phyloP scores from a whole-genome alignment of 805 yeast genomes.

The Metschnikowia kunwiensis region DNA sequence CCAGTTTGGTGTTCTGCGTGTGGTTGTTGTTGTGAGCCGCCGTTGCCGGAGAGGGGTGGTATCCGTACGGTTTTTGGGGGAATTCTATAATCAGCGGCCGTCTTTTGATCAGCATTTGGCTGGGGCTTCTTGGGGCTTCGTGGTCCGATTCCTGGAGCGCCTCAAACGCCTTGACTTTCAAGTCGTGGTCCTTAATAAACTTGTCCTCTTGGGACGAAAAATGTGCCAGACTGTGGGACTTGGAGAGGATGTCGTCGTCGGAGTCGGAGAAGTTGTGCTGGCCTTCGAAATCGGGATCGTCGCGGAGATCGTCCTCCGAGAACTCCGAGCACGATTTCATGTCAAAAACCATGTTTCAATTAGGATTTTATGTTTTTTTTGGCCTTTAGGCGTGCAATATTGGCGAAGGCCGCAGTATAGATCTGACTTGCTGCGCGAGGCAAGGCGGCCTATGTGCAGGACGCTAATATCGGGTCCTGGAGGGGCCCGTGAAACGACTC shows the following conservation, averaged over 20 bases:
- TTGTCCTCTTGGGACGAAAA: slow-evolving; percentile 65
- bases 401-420: no score
- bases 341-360: background rate
- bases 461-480: no score
- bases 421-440: no score
- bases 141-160: slow-evolving; percentile 29
- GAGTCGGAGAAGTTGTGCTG: slow-evolving; percentile 15
- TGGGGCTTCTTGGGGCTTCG: slow-evolving; percentile 26
- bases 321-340: background rate
- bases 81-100: slow-evolving; percentile 40
- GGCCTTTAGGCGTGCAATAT: no score
- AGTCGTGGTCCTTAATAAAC: slow-evolving; percentile 61
- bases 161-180: slow-evolving; percentile 59
- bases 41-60: slow-evolving; percentile 20
- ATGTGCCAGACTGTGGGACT: slow-evolving; percentile 47
- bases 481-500: no score
- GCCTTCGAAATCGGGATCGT: background rate
- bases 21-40: slow-evolving; percentile 21
- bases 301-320: slow-evolving; percentile 1
- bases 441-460: no score
- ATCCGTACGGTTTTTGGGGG: slow-evolving; percentile 22
- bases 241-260: slow-evolving; percentile 29
- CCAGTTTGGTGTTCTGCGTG: slow-evolving; percentile 11
- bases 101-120: slow-evolving; percentile 29
- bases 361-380: background rate